Evolutionary conservation across 2,329 filamentous ascomycete genomes (phyloP).

Genomic region (Talaromyces sp.): DNA sequence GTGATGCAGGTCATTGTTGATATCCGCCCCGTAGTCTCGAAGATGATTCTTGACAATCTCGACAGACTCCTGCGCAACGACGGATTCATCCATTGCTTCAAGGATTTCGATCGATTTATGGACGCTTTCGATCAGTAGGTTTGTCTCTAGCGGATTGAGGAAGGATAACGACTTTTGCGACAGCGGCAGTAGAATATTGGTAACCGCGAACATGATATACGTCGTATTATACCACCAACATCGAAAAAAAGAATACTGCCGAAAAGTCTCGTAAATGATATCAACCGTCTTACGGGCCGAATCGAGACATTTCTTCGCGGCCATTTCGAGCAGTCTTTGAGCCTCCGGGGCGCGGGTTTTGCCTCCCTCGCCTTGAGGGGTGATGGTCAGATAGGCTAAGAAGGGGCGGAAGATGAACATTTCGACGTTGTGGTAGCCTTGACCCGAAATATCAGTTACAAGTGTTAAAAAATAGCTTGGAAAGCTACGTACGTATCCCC

Average conservation of each 20-base stretch:
- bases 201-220: conserved; percentile 39
- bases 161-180: not conserved
- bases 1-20: not conserved
- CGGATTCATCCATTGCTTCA: conserved; percentile 42
- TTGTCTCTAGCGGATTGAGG: not conserved
- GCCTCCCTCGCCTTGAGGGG: not conserved
- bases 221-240: conserved; percentile 47
- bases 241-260: conserved; percentile 40
- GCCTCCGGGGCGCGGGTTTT: not conserved
- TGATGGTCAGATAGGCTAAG: not conserved
- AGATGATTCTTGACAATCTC: conserved; percentile 36
- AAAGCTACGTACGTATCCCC: not conserved
- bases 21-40: conserved; percentile 19
- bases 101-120: conserved; percentile 40
- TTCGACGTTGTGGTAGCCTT: not conserved
- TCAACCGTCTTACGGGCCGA: conserved; percentile 40
- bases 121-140: conserved; percentile 24
- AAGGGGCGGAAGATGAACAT: conserved; percentile 1
- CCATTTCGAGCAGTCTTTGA: not conserved
- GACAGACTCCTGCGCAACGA: conserved; percentile 39
- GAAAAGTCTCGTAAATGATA: conserved; percentile 39
- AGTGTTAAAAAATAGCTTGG: not conserved
- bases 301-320: conserved; percentile 18
- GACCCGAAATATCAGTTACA: not conserved
- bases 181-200: conserved; percentile 12